Base-by-base conservation (phyloP, 2,329 filamentous ascomycete species). In the Ophidiomyces ophidiicola region DNA sequence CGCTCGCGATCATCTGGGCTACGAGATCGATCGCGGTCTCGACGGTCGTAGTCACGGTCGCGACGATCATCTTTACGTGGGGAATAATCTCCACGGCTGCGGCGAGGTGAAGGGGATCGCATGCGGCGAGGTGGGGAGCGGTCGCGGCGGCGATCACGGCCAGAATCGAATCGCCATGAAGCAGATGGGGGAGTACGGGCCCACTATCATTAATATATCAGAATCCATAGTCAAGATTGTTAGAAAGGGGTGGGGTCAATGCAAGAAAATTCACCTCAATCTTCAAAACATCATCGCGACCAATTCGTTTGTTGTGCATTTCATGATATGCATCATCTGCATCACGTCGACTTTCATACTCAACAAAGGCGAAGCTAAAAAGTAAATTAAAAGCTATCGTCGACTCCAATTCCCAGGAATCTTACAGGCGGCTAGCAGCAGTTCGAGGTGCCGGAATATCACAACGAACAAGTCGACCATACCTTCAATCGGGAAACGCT, bases 251-350 rank as follows among this genome's bases (percentile, higher is more conserved):
- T 8, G 23, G 18, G 15, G 17, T 11, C 30, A 11, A 5, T 11
- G 30, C 17, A 39, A 20, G 23, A 21, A 15, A 37, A 51, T 74
- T 51, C 67, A 94, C 90, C 76, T 98, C 90, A 50, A 98, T 96
- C 70, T 98, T 98, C 67, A 98, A 62, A 44, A 94, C 69, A 56
- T 98, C 90, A 58, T 98, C 90, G 47, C 88, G 81, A 33, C 86
- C 87, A 53, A 98, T 86, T 50, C 88, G 85, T 76, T 94, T 94
- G 71, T 96, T 96, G 61, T 98, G 90, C 90, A 98, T 98, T 69
- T 98, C 90, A 63, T 98, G 85, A 61, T 98, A 98, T 33, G 90
- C 90, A 68, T 98, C 90, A 63, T 98, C 90, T 48, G 90, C 87
- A 71, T 98, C 90, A 53, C 90, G 87, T 54, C 88, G 84, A 63